Conservation (phyloP, 2,329 filamentous ascomycete genomes). For the Trichoderma pleuroti region DNA sequence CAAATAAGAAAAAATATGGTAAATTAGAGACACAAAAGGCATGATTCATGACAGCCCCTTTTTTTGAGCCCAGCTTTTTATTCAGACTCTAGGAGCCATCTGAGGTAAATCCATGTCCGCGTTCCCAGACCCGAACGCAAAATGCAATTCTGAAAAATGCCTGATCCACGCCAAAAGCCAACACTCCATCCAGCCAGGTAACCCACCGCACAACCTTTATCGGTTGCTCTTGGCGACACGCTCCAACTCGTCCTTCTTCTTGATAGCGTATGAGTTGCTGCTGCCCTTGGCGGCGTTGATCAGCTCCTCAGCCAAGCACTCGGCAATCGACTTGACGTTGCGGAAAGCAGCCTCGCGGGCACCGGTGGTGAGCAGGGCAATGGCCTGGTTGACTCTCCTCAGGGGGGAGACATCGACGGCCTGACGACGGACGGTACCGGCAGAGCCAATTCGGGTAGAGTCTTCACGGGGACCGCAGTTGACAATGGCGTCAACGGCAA, state of each 20-base stretch:
- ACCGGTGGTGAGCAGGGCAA: constrained; percentile 97
- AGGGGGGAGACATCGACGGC: constrained; percentile 99
- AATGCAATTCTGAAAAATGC: constrained; percentile 47
- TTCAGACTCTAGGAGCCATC: constrained; percentile 42
- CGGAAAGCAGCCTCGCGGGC: constrained; percentile 98
- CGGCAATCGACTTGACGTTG: constrained; percentile 99
- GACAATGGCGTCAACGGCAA: constrained; percentile 98
- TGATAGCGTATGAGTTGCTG: constrained; percentile 99
- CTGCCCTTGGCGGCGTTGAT: constrained; percentile 99
- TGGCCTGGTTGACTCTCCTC: constrained; percentile 99
- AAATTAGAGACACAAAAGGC: constrained; percentile 18
- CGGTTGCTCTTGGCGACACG: constrained; percentile 99
- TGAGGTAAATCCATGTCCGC: constrained; percentile 43
- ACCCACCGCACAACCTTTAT: constrained; percentile 60
- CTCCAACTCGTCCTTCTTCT: constrained; percentile 99
- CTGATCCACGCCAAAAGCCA: constrained; percentile 44
- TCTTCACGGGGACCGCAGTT: constrained; percentile 99
- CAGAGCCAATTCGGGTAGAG: constrained; percentile 98
- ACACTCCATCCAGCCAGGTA: constrained; percentile 37
- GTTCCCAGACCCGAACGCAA: constrained; percentile 47
- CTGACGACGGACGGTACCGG: constrained; percentile 99
- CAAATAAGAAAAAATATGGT: constrained; percentile 12
- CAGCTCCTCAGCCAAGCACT: constrained; percentile 99
- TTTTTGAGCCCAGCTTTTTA: constrained; percentile 42
- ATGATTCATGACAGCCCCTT: constrained; percentile 36